Evolutionary conservation across 2,329 filamentous ascomycete genomes (phyloP), one percentile per base, ranked within the genome.

Genomic region (Phialocephala subalpina): DNA sequence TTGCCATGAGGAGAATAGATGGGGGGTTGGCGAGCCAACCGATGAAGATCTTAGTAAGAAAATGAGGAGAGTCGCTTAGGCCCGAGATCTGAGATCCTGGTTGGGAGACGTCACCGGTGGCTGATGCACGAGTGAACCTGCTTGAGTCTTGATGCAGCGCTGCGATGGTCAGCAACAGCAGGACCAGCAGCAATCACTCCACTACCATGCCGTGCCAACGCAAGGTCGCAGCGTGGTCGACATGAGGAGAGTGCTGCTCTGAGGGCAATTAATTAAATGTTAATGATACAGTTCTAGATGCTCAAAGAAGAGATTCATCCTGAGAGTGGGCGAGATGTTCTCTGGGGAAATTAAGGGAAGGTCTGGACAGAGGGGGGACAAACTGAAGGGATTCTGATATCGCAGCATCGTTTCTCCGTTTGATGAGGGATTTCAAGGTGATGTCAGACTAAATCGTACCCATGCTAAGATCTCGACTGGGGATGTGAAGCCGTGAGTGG

Each of bases 51-150:
- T 2, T 5, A 18, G 55, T 40, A 12, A 7, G 35, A 22, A 18
- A 49, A 11, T 29, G 11, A 3, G 49, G 12, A 52, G 2, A n/a
- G n/a, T 22, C 45, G 52, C 52, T 55, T 55, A 12, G 52, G 52
- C 52, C 52, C 52, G 55, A 57, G 35, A 57, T 36, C 55, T 36
- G 55, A 22, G n/a, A 57, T 38, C 55, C 55, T 38, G 9, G 55
- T 25, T 29, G 2, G 25, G 55, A 57, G 55, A 57, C 55, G 55
- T 57, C 55, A 57, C 55, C 16, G 29, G 35, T 38, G 55, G 33
- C 33, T 57, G 25, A 57, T 38, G 29, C 4, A 18, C 52, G 27
- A 18, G 33, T 18, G 47, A 35, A 55, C 55, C 33, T 57, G 33
- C 55, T 56, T 56, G 16, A 5, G 27, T 18, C n/a, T 42, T 14